Percentiles rank a stretch among this genome's conserved stretches.
phyloP scores from a whole-genome alignment of 106 monocot species.

The Posidonia australis region DNA sequence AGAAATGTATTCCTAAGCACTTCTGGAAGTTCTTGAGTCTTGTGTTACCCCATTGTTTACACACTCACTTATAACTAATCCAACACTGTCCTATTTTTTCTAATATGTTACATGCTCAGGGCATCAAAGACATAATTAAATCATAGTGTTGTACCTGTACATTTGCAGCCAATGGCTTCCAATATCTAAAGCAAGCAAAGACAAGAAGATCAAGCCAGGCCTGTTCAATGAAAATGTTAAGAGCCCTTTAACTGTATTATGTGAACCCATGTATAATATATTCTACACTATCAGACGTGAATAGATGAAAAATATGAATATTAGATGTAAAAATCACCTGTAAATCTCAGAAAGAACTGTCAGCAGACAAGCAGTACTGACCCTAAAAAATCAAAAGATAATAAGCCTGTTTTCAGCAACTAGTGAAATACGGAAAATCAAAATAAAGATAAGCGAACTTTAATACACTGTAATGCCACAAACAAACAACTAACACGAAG shows the following conservation, averaged over 20 bases:
- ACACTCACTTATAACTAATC: neutral
- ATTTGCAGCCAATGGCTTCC: slow-evolving; percentile 98
- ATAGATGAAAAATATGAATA: too few relatives aligned
- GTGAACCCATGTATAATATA: neutral
- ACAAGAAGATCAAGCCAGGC: slow-evolving; percentile 79
- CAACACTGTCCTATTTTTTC: too few relatives aligned
- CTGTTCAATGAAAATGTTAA: slow-evolving; percentile 24
- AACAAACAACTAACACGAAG: slow-evolving; percentile 7
- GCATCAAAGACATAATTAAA: neutral
- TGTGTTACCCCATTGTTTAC: neutral
- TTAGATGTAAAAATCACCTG: slow-evolving; percentile 31
- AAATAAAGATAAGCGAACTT: too few relatives aligned
- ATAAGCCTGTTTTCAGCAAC: too few relatives aligned
- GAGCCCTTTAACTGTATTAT: neutral
- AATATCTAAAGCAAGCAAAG: slow-evolving; percentile 81
- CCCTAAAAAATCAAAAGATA: slow-evolving; percentile 26
- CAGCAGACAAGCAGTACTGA: slow-evolving; percentile 87
- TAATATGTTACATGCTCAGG: neutral
- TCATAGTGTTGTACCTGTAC: slow-evolving; percentile 55
- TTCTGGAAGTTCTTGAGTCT: neutral
- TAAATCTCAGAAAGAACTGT: slow-evolving; percentile 77
- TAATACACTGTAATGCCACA: too few relatives aligned
- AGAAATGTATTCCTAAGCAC: neutral
- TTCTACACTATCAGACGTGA: too few relatives aligned
- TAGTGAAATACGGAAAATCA: neutral